Evolutionary conservation across 305 asterid genomes (phyloP), one percentile per base, ranked within the genome.

Genomic region (Plantago lanceolata): DNA sequence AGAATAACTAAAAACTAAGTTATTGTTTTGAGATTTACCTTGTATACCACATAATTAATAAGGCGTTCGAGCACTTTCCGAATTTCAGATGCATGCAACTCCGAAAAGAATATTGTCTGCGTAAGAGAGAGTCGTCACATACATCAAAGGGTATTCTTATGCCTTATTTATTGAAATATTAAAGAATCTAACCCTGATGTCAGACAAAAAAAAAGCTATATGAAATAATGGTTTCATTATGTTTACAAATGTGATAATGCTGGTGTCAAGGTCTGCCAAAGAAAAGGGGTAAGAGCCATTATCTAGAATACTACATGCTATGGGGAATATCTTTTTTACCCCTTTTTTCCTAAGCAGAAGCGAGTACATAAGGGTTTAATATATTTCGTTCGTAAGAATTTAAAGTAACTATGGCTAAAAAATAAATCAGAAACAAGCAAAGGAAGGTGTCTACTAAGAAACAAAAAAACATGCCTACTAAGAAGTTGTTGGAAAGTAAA

Each of bases 21-120:
- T 14, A 35, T n/a, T 18, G 4, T 35, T 19, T 49, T n/a, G 19
- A 43, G 21, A 49, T 29, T 69, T 78, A 88, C 96, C 96, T 88
- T 88, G 73, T 87, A 86, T 61, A 88, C 81, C 59, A 84, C 64
- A 76, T 88, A 88, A 79, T 88, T 86, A 64, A 84, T 65, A 31
- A 88, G 95, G 59, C 95, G 95, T 61, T 88, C 96, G 66, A 79
- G 85, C 76, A 82, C 71, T 81, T 88, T 88, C 18, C 87, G 86
- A 63, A 75, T 74, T 76, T 88, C 96, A 49, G 92, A 75, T 16
- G 95, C 63, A 71, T 84, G 78, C 83, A 86, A 73, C 77, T 82
- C 87, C 45, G 90, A 80, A 72, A 88, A 88, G 78, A 88, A 86
- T 76, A 88, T 63, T 64, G 84, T 86, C 96, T 88, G 92, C 85